Evolutionary conservation across 2,329 filamentous ascomycete genomes (phyloP), one percentile per base, ranked within the genome.

Genomic region (Aspergillus caelatus): DNA sequence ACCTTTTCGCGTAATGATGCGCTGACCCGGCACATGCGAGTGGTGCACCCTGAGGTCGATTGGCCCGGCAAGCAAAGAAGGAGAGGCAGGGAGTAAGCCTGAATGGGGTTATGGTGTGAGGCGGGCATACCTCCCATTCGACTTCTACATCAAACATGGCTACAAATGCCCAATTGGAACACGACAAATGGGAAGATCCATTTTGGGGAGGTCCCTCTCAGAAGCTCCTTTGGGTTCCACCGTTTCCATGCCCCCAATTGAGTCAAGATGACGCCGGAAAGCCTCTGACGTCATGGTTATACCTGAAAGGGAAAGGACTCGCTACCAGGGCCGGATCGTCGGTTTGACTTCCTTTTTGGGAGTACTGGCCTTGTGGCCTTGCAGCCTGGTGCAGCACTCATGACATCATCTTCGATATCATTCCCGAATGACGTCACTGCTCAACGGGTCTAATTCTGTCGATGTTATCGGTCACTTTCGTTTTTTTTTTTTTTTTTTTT

Each of bases 1-100:
- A 96, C 93, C 0, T 99, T 99, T 75, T 97, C 93, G 71, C 89
- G 95, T 62, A 95, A 94, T 67, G 95, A 99, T 81, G 95, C 95
- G 1, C 84, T 98, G 55, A 98, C 94, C 16, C 85, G 95, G 65
- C 95, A 99, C 76, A 96, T 97, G 85, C 89, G 93, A 41, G 94
- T 97, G 56, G 94, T 96, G 67, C 94, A 97, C 77, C 94, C 94
- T 0, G 92, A 97, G 65, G 86, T 94, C 61, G 91, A 94, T 67
- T 89, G 92, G 70, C 89, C 90, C n/a, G 90, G 91, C 70, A 90
- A 89, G 79, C 78, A 82, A 63, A 74, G 80, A 63, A 75, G 78
- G 61, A 73, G 76, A 63, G 75, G 76, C 62, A 70, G 77, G 62
- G 76, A 79, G 46, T 79, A 65, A 62, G 63, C n/a, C 45, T 39